Conservation (phyloP, 257 asterid species). For the Nicotiana benthamiana region DNA sequence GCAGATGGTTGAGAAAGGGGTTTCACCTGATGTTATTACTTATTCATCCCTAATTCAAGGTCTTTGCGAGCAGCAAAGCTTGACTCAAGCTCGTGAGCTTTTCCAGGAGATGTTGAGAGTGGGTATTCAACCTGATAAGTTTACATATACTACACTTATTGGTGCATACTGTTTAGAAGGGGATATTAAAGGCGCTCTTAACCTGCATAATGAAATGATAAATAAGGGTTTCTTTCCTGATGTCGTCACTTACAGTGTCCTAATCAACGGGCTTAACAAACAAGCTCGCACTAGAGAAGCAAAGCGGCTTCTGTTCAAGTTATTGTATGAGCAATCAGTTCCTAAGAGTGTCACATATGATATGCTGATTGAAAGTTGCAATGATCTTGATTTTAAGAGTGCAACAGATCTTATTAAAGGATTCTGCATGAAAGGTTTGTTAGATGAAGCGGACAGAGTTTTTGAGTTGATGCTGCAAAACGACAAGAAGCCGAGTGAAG, state of each 20-base stretch:
- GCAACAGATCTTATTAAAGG: slow-evolving; percentile 61
- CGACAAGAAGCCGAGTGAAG: slow-evolving; percentile 49
- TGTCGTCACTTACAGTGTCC: slow-evolving; percentile 78
- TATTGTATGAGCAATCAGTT: slow-evolving; percentile 50
- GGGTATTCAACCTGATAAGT: slow-evolving; percentile 63
- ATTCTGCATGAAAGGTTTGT: slow-evolving; percentile 87
- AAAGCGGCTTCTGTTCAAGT: slow-evolving; percentile 57
- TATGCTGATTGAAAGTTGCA: slow-evolving; percentile 64
- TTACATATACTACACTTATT: slow-evolving; percentile 71
- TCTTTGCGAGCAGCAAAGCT: slow-evolving; percentile 54
- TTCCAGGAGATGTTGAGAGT: slow-evolving; percentile 60
- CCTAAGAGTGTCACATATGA: slow-evolving; percentile 53
- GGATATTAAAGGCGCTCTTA: slow-evolving; percentile 47
- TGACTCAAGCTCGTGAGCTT: slow-evolving; percentile 54
- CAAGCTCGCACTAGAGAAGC: slow-evolving; percentile 72
- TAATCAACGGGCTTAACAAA: slow-evolving; percentile 64
- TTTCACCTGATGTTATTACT: slow-evolving; percentile 60
- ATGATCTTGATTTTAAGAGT: slow-evolving; percentile 41
- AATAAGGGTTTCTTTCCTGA: slow-evolving; percentile 68
- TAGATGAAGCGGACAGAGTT: slow-evolving; percentile 68
- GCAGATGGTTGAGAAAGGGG: slow-evolving; percentile 64
- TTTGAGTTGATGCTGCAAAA: slow-evolving; percentile 46
- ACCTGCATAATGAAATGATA: slow-evolving; percentile 69
- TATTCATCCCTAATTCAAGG: slow-evolving; percentile 82
- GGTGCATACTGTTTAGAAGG: slow-evolving; percentile 66